Evolutionary conservation across 2,329 filamentous ascomycete genomes (phyloP).

Genomic region (Fusarium sp.): DNA sequence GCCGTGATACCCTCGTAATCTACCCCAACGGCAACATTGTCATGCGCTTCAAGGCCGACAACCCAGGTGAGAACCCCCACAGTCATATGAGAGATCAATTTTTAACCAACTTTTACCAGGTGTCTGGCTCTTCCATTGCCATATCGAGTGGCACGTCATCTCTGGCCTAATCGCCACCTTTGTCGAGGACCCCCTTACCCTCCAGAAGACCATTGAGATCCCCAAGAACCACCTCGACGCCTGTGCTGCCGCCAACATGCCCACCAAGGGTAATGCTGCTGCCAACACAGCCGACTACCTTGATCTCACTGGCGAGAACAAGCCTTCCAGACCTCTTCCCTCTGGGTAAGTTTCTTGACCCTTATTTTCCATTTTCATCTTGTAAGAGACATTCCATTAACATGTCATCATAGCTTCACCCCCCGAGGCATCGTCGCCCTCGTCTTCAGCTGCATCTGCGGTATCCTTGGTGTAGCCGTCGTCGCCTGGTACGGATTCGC

Average conservation of each 20-base stretch:
- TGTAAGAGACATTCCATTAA: not conserved
- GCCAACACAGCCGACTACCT: conserved; percentile 74
- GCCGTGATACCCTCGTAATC: conserved; percentile 76
- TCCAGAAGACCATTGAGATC: conserved; percentile 72
- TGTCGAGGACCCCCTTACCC: conserved; percentile 69
- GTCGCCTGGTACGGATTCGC: conserved; percentile 73
- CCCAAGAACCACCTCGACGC: conserved; percentile 69
- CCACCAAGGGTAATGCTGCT: conserved; percentile 77
- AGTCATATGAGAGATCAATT: not conserved
- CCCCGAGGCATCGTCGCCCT: conserved; percentile 79
- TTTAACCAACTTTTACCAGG: conserved; percentile 46
- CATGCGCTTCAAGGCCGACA: conserved; percentile 74
- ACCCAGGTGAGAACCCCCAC: conserved; percentile 62
- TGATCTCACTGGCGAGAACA: conserved; percentile 72
- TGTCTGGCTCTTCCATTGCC: conserved; percentile 83
- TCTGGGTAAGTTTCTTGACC: conserved; percentile 58
- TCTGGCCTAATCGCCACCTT: conserved; percentile 74
- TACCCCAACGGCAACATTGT: conserved; percentile 76
- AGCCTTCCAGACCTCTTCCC: conserved; percentile 67
- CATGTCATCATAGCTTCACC: conserved; percentile 65
- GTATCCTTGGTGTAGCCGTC: conserved; percentile 74
- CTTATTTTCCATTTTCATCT: not conserved
- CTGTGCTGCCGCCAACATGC: conserved; percentile 65
- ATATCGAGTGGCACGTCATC: conserved; percentile 81
- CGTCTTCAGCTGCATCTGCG: conserved; percentile 77